Conservation (phyloP, 352 stramenopile species). For the Halophytophthora batemanensis region DNA sequence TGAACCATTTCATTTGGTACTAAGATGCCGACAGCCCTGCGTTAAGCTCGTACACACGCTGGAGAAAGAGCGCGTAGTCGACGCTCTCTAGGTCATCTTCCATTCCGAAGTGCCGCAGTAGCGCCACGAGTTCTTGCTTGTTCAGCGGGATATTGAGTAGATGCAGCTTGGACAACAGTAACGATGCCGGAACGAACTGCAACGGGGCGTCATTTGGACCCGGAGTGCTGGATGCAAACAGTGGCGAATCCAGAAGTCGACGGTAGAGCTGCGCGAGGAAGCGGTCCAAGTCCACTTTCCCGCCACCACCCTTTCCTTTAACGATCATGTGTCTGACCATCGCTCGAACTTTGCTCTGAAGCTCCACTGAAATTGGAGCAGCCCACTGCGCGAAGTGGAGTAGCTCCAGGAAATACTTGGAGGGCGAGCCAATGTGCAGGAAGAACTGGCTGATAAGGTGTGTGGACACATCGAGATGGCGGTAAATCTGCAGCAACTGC, state of each 20-base stretch:
- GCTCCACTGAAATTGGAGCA: conserved; percentile 28
- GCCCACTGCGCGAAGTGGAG: conserved; percentile 39
- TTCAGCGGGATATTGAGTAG: conserved; percentile 42
- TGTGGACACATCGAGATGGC: conserved; percentile 34
- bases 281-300: conserved; percentile 43
- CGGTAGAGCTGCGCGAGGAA: conserved; percentile 40
- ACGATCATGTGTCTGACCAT: conserved; percentile 39
- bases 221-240: conserved; percentile 2
- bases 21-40: conserved; percentile 4
- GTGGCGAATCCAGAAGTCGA: conserved; percentile 25
- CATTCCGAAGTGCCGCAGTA: conserved; percentile 57
- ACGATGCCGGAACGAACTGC: conserved; percentile 16
- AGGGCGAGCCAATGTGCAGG: conserved; percentile 35
- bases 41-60: conserved; percentile 38
- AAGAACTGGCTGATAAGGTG: conserved; percentile 57
- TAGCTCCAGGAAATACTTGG: conserved; percentile 46
- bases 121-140: conserved; percentile 27
- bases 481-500: conserved; percentile 21
- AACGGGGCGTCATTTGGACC: conserved; percentile 1
- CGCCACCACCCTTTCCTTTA: conserved; percentile 42
- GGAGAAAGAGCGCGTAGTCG: conserved; percentile 39
- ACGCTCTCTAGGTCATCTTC: conserved; percentile 32
- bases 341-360: conserved; percentile 30
- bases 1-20: too few species aligned
- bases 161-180: conserved; percentile 41